Evolutionary conservation across 257 asterid species (phyloP), one percentile per base, ranked within the genome.

Genomic region (Solanum sejunctum): DNA sequence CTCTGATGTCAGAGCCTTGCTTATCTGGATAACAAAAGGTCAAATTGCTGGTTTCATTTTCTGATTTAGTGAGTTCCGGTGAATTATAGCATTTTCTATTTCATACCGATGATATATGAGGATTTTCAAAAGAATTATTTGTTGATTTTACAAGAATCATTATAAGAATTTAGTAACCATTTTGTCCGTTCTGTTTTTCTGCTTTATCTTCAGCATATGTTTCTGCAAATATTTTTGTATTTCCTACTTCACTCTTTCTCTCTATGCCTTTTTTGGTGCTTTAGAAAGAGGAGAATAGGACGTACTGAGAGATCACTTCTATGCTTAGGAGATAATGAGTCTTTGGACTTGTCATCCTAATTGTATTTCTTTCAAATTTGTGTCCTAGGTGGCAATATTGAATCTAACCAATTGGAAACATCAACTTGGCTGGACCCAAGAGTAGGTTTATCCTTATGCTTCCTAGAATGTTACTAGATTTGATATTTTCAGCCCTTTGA

Each of bases 371-470:
- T 69, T 78, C 55, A 84, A 81, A 83, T 80, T 86, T 66, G 64
- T 57, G 49, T 86, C 56, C 58, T 75, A 96, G 99, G 97, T 91
- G 93, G 89, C 85, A 88, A 93, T 86, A 86, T 84, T 20, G 97
- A 93, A 64, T 93, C 98, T 47, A 91, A 88, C 61, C 87, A 75
- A 55, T 83, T 92, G 80, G 98, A 92, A 86, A 77, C 93, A 87
- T 90, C 95, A 85, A 91, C 93, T 15, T 96, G 98, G 99, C 84
- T 80, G 21, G 91, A 95, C 85, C 89, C 94, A 80, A 94, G 84
- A 56, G 99, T 96, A 89, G 83, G 93, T 86, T 83, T 79, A 49
- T 86, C 57, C 84, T 84, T 64, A 26, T 13, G 13, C 83, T 85
- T 55, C 49, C 51, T 77, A 81, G 10, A 70, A 26, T 39, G 41